phyloP scores from a whole-genome alignment of 495 filamentous ascomycete species.

The Penicillium dipodomyicola region DNA sequence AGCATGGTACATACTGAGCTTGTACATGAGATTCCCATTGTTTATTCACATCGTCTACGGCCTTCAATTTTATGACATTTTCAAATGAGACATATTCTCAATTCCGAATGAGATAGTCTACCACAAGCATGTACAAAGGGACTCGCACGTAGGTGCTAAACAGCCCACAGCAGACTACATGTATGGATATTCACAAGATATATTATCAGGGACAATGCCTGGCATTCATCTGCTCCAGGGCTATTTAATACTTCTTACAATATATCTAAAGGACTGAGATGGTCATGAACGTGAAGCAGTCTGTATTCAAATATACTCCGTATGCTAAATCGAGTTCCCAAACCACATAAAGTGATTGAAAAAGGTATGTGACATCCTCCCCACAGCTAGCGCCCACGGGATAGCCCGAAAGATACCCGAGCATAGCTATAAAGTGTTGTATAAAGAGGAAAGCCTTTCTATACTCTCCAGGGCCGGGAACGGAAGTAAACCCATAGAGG shows the following conservation, averaged over 20 bases:
- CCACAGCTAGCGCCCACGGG: conserved; percentile 11
- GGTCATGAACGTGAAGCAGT: background rate
- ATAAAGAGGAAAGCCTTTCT: conserved; percentile 16
- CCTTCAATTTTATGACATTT: background rate
- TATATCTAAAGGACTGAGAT: background rate
- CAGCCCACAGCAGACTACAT: no score
- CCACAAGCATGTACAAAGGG: no score
- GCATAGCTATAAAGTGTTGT: conserved; percentile 17
- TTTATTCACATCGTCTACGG: background rate
- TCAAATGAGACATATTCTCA: background rate
- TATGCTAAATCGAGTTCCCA: background rate
- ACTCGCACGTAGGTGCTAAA: no score
- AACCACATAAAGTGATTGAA: background rate
- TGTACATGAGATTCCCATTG: conserved; percentile 8
- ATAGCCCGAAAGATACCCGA: conserved; percentile 12
- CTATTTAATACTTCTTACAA: background rate
- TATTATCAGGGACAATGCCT: background rate
- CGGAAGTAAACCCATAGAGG: conserved; percentile 23
- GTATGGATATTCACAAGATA: no score
- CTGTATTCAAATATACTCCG: background rate
- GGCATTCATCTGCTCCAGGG: background rate
- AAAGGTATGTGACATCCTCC: conserved; percentile 16
- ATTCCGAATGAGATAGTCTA: no score
- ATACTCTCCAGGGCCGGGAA: conserved; percentile 26
- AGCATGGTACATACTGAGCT: conserved; percentile 7